These are phyloP conservation scores for Hanseniaspora occidentalis DNA, from an alignment of 805 yeast species.

Conservation along the genomic window DNA sequence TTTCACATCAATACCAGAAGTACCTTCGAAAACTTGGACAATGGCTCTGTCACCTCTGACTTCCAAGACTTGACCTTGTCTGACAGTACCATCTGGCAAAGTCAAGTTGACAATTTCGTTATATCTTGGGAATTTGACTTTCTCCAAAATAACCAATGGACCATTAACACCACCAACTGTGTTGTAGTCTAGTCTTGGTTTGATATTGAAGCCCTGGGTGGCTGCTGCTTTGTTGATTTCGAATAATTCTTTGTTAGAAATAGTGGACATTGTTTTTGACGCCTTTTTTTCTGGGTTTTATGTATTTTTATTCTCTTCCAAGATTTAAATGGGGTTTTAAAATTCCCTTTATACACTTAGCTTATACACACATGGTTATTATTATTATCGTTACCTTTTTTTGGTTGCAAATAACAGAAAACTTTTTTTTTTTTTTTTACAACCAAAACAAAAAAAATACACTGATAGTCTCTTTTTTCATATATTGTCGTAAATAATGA, in stretches of 20 bases:
- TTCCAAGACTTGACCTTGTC: slow-evolving; percentile 98
- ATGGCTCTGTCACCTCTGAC: slow-evolving; percentile 95
- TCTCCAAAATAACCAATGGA: slow-evolving; percentile 84
- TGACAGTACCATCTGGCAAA: slow-evolving; percentile 83
- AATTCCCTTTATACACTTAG: not conserved
- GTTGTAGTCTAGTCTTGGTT: slow-evolving; percentile 86
- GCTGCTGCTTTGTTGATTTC: slow-evolving; percentile 88
- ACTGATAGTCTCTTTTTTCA: too few species aligned
- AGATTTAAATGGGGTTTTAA: not conserved
- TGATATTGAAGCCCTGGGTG: slow-evolving; percentile 78
- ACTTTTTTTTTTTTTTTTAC: not conserved
- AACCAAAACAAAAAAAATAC: slow-evolving; percentile 1
- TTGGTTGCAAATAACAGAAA: not conserved
- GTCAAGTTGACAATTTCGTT: slow-evolving; percentile 96
- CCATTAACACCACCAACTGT: slow-evolving; percentile 98
- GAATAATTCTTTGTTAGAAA: slow-evolving; percentile 30
- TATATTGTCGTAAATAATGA: not conserved
- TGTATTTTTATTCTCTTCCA: not conserved
- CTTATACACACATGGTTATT: not conserved
- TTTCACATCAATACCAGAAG: slow-evolving; percentile 96
- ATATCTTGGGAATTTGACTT: slow-evolving; percentile 79
- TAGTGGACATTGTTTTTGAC: not conserved
- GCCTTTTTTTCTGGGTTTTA: not conserved
- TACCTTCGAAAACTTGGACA: slow-evolving; percentile 98
- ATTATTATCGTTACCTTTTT: not conserved